Percentiles rank a stretch among this genome's conserved stretches.
Evolutionary conservation across 2,329 filamentous ascomycete genomes (phyloP).

Genomic region (Nannizzia gypsea): DNA sequence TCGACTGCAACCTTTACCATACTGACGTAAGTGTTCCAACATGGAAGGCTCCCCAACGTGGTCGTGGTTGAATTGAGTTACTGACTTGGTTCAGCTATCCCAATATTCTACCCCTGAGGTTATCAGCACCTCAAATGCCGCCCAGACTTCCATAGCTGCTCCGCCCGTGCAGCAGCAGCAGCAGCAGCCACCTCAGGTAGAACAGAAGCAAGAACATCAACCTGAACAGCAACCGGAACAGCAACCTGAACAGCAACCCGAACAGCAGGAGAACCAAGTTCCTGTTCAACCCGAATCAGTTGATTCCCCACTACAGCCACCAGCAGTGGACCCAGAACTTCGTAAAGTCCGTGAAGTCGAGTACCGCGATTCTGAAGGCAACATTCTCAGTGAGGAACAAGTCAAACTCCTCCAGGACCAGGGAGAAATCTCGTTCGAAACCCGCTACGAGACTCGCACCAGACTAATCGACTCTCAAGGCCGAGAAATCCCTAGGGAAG

Average conservation of each 20-base stretch:
- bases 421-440: slow-evolving; percentile 92
- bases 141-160: slow-evolving; percentile 11
- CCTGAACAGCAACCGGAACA: neutral
- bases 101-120: slow-evolving; percentile 28
- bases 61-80: slow-evolving; percentile 9
- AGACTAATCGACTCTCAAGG: slow-evolving; percentile 68
- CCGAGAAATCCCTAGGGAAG: slow-evolving; percentile 53
- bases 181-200: neutral
- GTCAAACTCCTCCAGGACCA: slow-evolving; percentile 59
- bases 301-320: slow-evolving; percentile 21
- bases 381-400: slow-evolving; percentile 70
- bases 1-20: slow-evolving; percentile 92
- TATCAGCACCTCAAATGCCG: slow-evolving; percentile 7
- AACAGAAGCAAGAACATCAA: slow-evolving; percentile 9
- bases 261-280: neutral
- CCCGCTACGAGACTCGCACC: slow-evolving; percentile 88
- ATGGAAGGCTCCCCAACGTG: slow-evolving; percentile 23
- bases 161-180: slow-evolving; percentile 16
- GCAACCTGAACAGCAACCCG: slow-evolving; percentile 8
- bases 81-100: slow-evolving; percentile 23
- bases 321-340: slow-evolving; percentile 21
- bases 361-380: slow-evolving; percentile 90
- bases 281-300: neutral
- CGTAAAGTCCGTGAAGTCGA: slow-evolving; percentile 55
- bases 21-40: slow-evolving; percentile 58